Evolutionary conservation across 176 grass and related monocot species (phyloP), one percentile per base, ranked within the genome.

Genomic region (Musa itinerans): DNA sequence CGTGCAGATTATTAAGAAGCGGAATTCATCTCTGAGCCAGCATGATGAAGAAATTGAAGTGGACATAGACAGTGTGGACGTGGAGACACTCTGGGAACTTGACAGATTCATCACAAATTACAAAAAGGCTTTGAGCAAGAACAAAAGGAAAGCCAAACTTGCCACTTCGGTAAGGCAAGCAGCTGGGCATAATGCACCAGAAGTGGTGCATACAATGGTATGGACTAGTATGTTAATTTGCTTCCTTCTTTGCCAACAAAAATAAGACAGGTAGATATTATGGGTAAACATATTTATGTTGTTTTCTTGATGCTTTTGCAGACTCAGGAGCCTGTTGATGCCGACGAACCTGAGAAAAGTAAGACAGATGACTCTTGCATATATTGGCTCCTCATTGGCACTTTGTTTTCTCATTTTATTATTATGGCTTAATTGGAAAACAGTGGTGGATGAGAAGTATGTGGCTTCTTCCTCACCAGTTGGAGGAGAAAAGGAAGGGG

Each of bases 41-140:
- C 81, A 89, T 86, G 93, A 93, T 59, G 93, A 97, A 85, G 93
- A 93, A 77, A 97, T 97, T 86, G 93, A 97, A 81, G 86, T 97
- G n/a, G 93, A 97, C 81, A 97, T 97, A 71, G 93, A 97, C 83
- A 97, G 88, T 68, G 87, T 97, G 84, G 93, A 97, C 85, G 82
- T 86, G 14, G 93, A 97, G 80, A 97, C 93, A 11, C 86, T 97
- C 76, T 97, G 93, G 93, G 90, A 97, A 52, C 93, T 97, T 65
- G 93, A 93, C 79, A 84, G 93, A 75, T 97, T 97, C 69, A 90
- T 97, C 26, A 85, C 93, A 17, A 97, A 97, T 85, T 93, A 90
- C 78, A 97, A 89, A 78, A 97, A 97, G 72, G 83, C 87, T 77
- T 77, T 97, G 53, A 97, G 93, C 78, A 97, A 97, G 88, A 84